Evolutionary conservation across 495 filamentous ascomycete genomes (phyloP), one percentile per base, ranked within the genome.

Genomic region (Xylaria sp.): DNA sequence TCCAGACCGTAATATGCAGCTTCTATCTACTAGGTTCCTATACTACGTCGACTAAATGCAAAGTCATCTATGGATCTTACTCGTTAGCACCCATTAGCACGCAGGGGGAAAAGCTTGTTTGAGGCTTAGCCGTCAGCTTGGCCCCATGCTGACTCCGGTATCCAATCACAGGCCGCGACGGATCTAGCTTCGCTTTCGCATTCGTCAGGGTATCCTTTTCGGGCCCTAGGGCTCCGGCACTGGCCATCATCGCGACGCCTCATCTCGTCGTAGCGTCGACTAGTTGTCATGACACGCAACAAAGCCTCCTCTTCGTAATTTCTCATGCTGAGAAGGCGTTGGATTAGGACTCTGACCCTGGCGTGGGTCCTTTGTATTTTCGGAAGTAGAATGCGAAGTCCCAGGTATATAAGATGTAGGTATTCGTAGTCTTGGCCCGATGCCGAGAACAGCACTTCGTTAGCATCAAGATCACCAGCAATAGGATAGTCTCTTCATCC

Each of bases 371-470:
- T 50, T 53, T 24, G 63, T 66, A 41, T n/a, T 19, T 1, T 62
- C 40, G 46, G 14, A 48, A 40, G 17, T 35, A 48, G n/a, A 33
- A n/a, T 19, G 29, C 24, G 43, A 33, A 12, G 37, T 66, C 21
- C 33, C 29, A 3, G 37, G 21, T 67, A 67, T 67, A 67, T 67
- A 67, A 67, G 64, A 67, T 21, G 48, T 53, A 55, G 64, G 46
- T 43, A 26, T 53, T 4, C 48, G 5, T 53, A 11, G 12, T 67
- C 64, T 55, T 67, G n/a, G 46, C 48, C 15, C 0, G 29, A 41
- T 9, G n/a, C 12, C n/a, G 55, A 33, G 29, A 67, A 29, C 17
- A 14, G 19, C 29, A 40, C 31, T 33, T 37, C 63, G 53, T 66
- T 11, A 15, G 12, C 4, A 62, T 41, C n/a, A 62, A 24, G 24